These are phyloP conservation scores for Staphylotrichum longicolle DNA, from an alignment of 495 filamentous ascomycete genomes.

Conservation along the genomic window DNA sequence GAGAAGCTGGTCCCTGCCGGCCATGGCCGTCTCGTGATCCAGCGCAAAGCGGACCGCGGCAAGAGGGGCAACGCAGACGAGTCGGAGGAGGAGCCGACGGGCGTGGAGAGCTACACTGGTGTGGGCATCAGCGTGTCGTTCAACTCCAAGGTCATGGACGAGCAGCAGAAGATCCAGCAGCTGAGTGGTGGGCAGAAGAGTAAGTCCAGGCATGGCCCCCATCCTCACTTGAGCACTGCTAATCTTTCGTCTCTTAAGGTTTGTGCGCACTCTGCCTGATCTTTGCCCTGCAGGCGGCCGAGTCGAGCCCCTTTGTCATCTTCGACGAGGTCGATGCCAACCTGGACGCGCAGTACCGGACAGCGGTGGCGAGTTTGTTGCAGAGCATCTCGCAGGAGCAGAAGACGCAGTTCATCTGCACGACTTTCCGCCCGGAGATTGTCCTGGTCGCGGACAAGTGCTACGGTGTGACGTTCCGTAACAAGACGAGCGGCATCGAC, in stretches of 20 bases:
- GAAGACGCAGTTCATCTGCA: slow-evolving; percentile 72
- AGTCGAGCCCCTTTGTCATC: slow-evolving; percentile 96
- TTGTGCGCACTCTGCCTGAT: slow-evolving; percentile 92
- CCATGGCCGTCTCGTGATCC: slow-evolving; percentile 86
- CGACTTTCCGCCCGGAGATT: slow-evolving; percentile 97
- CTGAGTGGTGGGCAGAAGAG: slow-evolving; percentile 97
- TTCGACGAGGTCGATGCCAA: slow-evolving; percentile 99
- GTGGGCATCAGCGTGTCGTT: slow-evolving; percentile 99
- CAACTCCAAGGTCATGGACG: slow-evolving; percentile 91
- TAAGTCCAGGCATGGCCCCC: slow-evolving; percentile 40
- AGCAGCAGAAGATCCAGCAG: slow-evolving; percentile 97
- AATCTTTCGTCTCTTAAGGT: slow-evolving; percentile 53
- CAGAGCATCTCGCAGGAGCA: slow-evolving; percentile 65
- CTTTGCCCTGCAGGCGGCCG: slow-evolving; percentile 97
- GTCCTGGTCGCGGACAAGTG: slow-evolving; percentile 93
- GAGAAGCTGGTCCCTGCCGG: slow-evolving; percentile 93
- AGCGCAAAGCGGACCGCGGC: slow-evolving; percentile 76
- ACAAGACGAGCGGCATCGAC: slow-evolving; percentile 90
- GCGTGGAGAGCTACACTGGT: slow-evolving; percentile 93
- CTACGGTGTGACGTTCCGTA: slow-evolving; percentile 91
- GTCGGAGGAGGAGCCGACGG: slow-evolving; percentile 63
- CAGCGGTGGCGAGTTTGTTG: slow-evolving; percentile 86
- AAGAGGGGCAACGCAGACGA: slow-evolving; percentile 58
- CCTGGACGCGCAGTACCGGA: slow-evolving; percentile 94
- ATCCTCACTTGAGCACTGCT: too few relatives aligned